Base-by-base conservation (phyloP, 2,329 filamentous ascomycete species). In the Penicillium fuscoglaucum region DNA sequence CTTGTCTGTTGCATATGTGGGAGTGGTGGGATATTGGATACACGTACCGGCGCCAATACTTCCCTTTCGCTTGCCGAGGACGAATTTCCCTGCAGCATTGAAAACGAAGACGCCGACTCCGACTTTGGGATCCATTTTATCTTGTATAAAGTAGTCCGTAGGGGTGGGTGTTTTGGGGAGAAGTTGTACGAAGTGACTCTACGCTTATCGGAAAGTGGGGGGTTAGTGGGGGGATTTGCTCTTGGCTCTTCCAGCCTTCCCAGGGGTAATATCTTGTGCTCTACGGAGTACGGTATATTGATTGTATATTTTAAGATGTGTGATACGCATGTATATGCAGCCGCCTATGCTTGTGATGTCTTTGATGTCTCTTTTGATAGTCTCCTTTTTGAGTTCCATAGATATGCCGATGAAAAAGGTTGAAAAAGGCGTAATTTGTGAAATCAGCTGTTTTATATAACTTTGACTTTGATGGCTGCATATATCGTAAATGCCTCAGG, bases 101-200 rank as follows among this genome's bases (percentile, higher is more conserved):
- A 78, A 66, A 61, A 82, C 72, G 61, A 83, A 78, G 51, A 79
- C 80, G 24, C 73, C 82, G 12, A 84, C 77, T 45, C 82, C 82
- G 37, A 84, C 72, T 57, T 72, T 69, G 8, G 72, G 68, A 26
- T 67, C 56, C 62, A 66, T 66, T 17, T 26, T 53, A 12, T 35
- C 8, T 2, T n/a, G 13, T n/a, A 5, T 12, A 33, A 33, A 6
- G 5, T 35, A 1, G 8, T 29, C 26, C 28, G 28, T 29, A 7
- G 13, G n/a, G 17, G 41, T 9, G 35, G 13, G 7, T 21, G 29
- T 45, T 33, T 31, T 6, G 26, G 21, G 37, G 24, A 26, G 47
- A 45, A 4, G 21, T 50, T 43, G 44, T 24, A 17, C 21, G 46
- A 41, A 49, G 45, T 9, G 19, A 13, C 19, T 17, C 33, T 4